phyloP scores from a whole-genome alignment of 352 stramenopile species.

The Phytophthora boehmeriae region DNA sequence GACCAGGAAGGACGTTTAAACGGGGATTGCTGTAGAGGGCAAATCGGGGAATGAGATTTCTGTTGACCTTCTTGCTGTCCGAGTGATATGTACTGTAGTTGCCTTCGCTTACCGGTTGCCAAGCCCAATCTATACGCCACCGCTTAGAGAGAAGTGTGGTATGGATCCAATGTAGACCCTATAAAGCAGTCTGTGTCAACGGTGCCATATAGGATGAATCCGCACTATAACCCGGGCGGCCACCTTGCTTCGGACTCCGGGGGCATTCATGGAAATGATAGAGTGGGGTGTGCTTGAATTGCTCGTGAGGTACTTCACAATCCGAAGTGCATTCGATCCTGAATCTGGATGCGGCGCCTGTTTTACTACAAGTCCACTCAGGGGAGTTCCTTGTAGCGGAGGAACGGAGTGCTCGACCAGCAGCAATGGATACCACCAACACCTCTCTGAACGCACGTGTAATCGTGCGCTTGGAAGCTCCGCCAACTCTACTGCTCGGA shows the following conservation, averaged over 20 bases:
- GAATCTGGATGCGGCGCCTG: too few species aligned
- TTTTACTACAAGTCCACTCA: too few species aligned
- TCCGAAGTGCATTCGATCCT: too few species aligned
- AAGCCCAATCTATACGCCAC: not conserved
- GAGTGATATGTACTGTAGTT: conserved; percentile 5
- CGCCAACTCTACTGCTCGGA: not conserved
- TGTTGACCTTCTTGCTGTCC: conserved; percentile 22
- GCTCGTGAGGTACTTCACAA: too few species aligned
- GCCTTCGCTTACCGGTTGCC: conserved; percentile 13
- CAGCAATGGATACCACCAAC: not conserved
- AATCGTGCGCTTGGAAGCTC: not conserved
- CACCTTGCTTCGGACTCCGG: too few species aligned
- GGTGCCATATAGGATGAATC: too few species aligned
- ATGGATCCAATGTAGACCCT: too few species aligned
- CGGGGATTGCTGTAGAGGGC: conserved; percentile 14
- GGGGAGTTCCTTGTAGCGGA: not conserved
- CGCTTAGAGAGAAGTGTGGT: not conserved
- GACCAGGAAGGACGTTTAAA: not conserved
- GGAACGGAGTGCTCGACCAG: too few species aligned
- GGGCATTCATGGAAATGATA: too few species aligned
- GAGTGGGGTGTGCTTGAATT: too few species aligned
- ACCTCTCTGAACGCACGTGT: not conserved
- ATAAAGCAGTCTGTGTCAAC: too few species aligned
- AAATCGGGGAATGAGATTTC: conserved; percentile 35
- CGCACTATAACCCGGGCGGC: too few species aligned